Conservation (phyloP, 331 rosid species). For the Telfairia occidentalis region DNA sequence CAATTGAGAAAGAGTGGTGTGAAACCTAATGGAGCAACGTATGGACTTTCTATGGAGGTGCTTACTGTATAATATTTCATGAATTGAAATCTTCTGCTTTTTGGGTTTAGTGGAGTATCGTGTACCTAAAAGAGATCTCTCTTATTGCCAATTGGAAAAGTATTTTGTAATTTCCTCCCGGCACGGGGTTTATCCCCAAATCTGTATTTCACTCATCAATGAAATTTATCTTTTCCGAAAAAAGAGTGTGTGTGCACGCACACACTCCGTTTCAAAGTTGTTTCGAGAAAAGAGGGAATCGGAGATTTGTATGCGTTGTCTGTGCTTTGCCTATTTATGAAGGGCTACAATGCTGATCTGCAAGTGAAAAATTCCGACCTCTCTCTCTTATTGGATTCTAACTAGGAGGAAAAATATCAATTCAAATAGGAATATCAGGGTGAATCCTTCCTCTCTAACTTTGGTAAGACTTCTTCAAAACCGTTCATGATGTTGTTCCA, state of each 20-base stretch:
- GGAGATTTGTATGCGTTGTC: not conserved
- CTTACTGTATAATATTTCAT: conserved; percentile 20
- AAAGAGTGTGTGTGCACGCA: too few species aligned
- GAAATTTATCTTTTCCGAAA: too few species aligned
- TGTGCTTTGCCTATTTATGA: not conserved
- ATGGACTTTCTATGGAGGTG: conserved; percentile 99
- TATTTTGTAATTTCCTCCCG: too few species aligned
- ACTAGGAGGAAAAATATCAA: not conserved
- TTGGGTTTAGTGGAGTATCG: not conserved
- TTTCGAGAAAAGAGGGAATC: not conserved
- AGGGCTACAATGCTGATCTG: not conserved
- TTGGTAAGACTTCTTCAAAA: not conserved
- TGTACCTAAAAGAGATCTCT: too few species aligned
- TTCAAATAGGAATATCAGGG: not conserved
- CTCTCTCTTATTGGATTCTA: not conserved
- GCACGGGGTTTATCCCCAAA: too few species aligned
- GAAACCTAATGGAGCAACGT: conserved; percentile 76
- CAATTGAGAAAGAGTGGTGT: conserved; percentile 52
- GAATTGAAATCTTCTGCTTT: conserved; percentile 9
- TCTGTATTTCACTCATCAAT: too few species aligned
- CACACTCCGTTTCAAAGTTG: not conserved
- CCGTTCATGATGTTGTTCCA: not conserved
- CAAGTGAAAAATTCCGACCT: not conserved
- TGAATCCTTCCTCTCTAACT: not conserved
- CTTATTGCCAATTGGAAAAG: too few species aligned